These are phyloP conservation scores for Parietichytrium sp. DNA, from an alignment of 108 stramenopile genomes.

Conservation along the genomic window DNA sequence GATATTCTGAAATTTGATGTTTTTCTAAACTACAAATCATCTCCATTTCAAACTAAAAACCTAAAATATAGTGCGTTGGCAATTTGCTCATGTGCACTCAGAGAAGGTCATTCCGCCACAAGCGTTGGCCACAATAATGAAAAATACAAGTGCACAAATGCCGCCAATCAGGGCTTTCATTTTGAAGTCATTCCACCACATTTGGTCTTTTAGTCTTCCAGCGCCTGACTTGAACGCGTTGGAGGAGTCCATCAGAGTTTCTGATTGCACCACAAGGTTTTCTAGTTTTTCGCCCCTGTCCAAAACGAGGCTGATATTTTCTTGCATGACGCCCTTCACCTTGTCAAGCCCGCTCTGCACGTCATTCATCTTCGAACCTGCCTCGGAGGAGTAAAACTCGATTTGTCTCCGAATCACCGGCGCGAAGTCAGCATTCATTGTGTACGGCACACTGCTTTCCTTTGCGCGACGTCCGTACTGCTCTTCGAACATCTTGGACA, in stretches of 20 bases:
- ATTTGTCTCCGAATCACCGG: slow-evolving; percentile 31
- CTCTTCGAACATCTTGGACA: background rate
- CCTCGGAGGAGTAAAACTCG: slow-evolving; percentile 18
- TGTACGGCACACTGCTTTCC: background rate
- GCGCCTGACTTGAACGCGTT: background rate
- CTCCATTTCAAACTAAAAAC: no score
- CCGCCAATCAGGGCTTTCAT: background rate
- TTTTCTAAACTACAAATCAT: background rate
- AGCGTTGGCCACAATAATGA: background rate
- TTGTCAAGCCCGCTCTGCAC: background rate
- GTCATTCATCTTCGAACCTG: slow-evolving; percentile 1
- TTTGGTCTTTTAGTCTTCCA: background rate
- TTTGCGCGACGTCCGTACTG: background rate
- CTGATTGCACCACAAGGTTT: slow-evolving; percentile 4
- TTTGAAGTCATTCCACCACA: slow-evolving; percentile 31
- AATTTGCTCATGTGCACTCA: slow-evolving; percentile 19
- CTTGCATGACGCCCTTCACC: slow-evolving; percentile 23
- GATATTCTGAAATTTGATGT: background rate
- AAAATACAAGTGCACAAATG: background rate
- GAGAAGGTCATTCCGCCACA: slow-evolving; percentile 9
- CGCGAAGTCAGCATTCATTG: slow-evolving; percentile 23
- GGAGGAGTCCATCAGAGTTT: slow-evolving; percentile 22
- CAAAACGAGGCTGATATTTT: slow-evolving; percentile 27
- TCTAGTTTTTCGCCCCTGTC: slow-evolving; percentile 20
- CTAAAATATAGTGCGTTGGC: no score